These are phyloP conservation scores for Oidiodendron maius DNA, from an alignment of 495 filamentous ascomycete genomes.

Conservation along the genomic window DNA sequence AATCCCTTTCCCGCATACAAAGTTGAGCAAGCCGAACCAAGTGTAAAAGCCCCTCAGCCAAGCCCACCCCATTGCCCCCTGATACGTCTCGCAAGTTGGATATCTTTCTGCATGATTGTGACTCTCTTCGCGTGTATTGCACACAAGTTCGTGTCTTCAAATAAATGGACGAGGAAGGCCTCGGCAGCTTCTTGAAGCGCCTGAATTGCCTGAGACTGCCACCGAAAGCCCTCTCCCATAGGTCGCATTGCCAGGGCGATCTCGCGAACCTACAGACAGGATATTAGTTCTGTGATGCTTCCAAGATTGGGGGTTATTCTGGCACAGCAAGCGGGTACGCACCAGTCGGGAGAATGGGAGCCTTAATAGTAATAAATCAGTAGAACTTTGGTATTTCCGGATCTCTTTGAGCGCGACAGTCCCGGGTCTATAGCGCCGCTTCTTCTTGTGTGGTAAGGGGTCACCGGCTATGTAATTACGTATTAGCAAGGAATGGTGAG, in stretches of 20 bases:
- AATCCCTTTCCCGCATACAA: background rate
- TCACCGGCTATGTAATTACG: constrained; percentile 54
- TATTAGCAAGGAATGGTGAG: background rate
- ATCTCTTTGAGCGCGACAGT: constrained; percentile 85
- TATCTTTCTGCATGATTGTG: constrained; percentile 97
- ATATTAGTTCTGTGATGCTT: background rate
- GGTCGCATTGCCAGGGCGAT: constrained; percentile 55
- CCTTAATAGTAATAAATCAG: constrained; percentile 74
- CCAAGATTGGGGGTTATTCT: too few relatives aligned
- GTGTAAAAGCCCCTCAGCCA: constrained; percentile 20
- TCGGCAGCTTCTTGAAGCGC: constrained; percentile 90
- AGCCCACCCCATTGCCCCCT: constrained; percentile 53
- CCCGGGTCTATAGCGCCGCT: constrained; percentile 74
- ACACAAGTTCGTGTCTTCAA: constrained; percentile 93
- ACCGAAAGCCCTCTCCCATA: constrained; percentile 60
- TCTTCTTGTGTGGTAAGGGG: constrained; percentile 55
- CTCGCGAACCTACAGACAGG: constrained; percentile 62
- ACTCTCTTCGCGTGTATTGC: constrained; percentile 94
- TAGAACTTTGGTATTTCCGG: constrained; percentile 72
- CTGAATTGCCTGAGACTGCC: constrained; percentile 87
- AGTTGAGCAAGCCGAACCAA: background rate
- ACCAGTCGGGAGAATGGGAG: constrained; percentile 84
- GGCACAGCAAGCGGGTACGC: constrained; percentile 22
- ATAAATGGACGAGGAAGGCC: constrained; percentile 88
- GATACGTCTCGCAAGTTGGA: constrained; percentile 83